Evolutionary conservation across 176 grass and related monocot species (phyloP), one percentile per base, ranked within the genome.

Genomic region (Paspalum vaginatum): DNA sequence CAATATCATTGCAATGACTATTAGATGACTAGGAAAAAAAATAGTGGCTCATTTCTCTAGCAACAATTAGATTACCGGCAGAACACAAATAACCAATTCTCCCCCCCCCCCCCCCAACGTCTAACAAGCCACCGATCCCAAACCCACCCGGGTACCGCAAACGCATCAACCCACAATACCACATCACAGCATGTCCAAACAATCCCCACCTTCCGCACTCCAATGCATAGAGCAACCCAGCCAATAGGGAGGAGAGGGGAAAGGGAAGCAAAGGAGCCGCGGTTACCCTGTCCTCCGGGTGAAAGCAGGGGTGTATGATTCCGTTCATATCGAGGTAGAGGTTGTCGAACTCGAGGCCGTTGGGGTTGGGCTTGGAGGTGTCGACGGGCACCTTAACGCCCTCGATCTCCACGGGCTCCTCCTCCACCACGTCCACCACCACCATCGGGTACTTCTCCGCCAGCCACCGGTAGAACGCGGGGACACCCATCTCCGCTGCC

Each of bases 381-480:
- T 99, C 88, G 70, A 99, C 84, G 18, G 92, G 96, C 18, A 95
- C 80, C 75, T 86, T 80, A 45, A 99, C 86, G 70, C 96, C 92
- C 68, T 99, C 81, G 44, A 99, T 99, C 86, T 93, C 84, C n/a
- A 95, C 88, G 17, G 86, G 15, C 84, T 99, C 92, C 83, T 99
- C 92, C 78, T 99, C 92, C 70, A 95, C 79, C 67, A 93, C 96
- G 77, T 99, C 96, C 62, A 99, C 93, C 74, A 99, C 88, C 82
- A 99, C 82, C 96, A 99, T 90, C 5, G 90, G 96, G 55, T 99
- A 99, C 90, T 99, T 99, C 90, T 99, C 96, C 59, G 96, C 92
- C 61, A 99, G 88, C 96, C 96, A 99, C 12, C 92, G 86, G 86
- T 99, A 99, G 87, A 99, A 99, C 72, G 92, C 76, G 25, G 92